Evolutionary conservation across 2,329 filamentous ascomycete species (phyloP), one percentile per base, ranked within the genome.

Genomic region (Arachnomyces sp.): DNA sequence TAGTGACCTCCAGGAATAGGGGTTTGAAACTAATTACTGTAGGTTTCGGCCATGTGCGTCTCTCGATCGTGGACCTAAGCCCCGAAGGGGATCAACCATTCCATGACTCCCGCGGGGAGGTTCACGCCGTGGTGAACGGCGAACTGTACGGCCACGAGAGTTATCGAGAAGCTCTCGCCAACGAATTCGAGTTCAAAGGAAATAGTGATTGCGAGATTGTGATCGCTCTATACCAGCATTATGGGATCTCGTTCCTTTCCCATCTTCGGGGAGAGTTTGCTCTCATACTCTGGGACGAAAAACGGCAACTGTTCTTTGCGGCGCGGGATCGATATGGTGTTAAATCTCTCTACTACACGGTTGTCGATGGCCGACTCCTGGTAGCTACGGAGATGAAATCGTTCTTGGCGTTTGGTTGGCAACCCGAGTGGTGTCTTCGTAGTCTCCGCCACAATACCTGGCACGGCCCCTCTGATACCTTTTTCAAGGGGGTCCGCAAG

Each of bases 111-210:
- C 54, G 64, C 12, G 52, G 55, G 14, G 45, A 47, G 1, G 59
- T 78, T 13, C 73, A 77, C 50, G 73, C 72, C 2, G 67, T 78
- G n/a, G 71, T 78, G 16, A 77, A 76, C 43, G 74, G 76, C 18
- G 74, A 78, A 52, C 62, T 79, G n/a, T 79, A 79, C 51, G 71
- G 73, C 48, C 62, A 69, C 42, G 69, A 74, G 36, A 49, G 55
- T 8, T 60, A 73, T 9, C 63, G 71, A 16, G 48, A 47, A 5
- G 53, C 68, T 14, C 41, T 49, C n/a, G 42, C 52, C 2, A 43
- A 61, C 2, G 58, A 58, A 36, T 73, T 73, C 52, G 35, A 49
- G 2, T 77, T 77, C 57, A 54, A 56, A 28, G 61, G 70, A 28
- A 50, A 57, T 18, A 68, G 65, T 32, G 73, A 77, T 47, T 69